A percentile compares a stretch with the other conserved stretches of the same genome.
These are phyloP conservation scores for Scheffersomyces insectosa DNA, from an alignment of 1,139 yeast genomes.

Conservation along the genomic window DNA sequence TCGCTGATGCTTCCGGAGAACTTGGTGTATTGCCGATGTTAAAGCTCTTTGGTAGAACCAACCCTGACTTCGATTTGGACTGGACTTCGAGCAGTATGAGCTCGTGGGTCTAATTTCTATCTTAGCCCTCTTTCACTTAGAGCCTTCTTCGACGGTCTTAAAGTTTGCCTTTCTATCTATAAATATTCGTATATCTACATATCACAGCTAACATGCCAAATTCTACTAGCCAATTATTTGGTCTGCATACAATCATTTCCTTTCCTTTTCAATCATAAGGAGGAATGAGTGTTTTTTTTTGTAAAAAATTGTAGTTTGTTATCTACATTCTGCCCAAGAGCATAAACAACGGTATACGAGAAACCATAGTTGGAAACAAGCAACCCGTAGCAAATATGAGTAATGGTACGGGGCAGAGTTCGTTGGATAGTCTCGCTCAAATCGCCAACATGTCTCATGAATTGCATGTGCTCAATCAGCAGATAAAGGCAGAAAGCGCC, in stretches of 20 bases:
- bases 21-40: slow-evolving; percentile 36
- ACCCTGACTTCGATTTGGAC: slow-evolving; percentile 35
- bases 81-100: slow-evolving; percentile 38
- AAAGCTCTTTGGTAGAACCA: slow-evolving; percentile 30
- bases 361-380: background rate
- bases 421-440: slow-evolving; percentile 45
- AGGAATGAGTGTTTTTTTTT: too few species aligned
- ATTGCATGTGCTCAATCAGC: slow-evolving; percentile 32
- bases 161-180: too few species aligned
- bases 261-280: too few species aligned
- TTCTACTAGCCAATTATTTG: too few species aligned
- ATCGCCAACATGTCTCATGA: slow-evolving; percentile 50
- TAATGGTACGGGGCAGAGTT: slow-evolving; percentile 14
- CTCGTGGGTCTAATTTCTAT: slow-evolving; percentile 24
- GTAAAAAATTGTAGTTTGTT: too few species aligned
- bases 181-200: too few species aligned
- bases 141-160: too few species aligned
- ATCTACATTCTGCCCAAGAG: background rate
- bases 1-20: slow-evolving; percentile 22
- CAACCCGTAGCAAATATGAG: slow-evolving; percentile 5
- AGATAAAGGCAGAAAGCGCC: slow-evolving; percentile 18
- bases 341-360: background rate
- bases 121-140: background rate
- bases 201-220: too few species aligned
- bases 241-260: too few species aligned